phyloP scores from a whole-genome alignment of 2,329 filamentous ascomycete genomes.

The Ascochyta pisi region DNA sequence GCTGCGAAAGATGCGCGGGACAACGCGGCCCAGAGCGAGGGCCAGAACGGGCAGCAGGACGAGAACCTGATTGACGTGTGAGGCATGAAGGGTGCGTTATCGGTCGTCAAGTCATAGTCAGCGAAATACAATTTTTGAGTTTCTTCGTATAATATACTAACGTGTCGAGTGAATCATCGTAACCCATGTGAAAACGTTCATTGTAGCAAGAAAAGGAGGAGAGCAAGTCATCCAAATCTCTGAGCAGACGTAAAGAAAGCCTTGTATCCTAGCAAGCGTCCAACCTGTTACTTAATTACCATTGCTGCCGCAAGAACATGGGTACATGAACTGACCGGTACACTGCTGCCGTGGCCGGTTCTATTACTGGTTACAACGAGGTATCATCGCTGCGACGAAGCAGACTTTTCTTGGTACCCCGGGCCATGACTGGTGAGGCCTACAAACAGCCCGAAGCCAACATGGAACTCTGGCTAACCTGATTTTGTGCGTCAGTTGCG shows the following conservation, averaged over 20 bases:
- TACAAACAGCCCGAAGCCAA: no score
- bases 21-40: slow-evolving; percentile 42
- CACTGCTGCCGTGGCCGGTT: no score
- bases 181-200: background rate
- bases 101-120: slow-evolving; percentile 17
- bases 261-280: background rate
- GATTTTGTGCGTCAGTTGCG: no score
- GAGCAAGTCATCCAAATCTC: background rate
- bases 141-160: slow-evolving; percentile 33
- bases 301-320: background rate
- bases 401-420: no score
- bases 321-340: no score
- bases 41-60: slow-evolving; percentile 32
- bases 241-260: background rate
- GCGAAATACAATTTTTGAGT: slow-evolving; percentile 22
- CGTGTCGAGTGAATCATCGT: background rate
- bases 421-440: no score
- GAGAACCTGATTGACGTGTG: slow-evolving; percentile 52
- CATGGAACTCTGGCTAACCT: no score
- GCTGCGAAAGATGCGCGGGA: slow-evolving; percentile 52
- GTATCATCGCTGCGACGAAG: no score
- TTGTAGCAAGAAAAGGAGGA: background rate
- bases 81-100: background rate
- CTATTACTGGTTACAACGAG: no score
- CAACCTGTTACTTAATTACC: background rate